Conservation (phyloP, 208 protist genomes). For the Acanthamoeba healyi region DNA sequence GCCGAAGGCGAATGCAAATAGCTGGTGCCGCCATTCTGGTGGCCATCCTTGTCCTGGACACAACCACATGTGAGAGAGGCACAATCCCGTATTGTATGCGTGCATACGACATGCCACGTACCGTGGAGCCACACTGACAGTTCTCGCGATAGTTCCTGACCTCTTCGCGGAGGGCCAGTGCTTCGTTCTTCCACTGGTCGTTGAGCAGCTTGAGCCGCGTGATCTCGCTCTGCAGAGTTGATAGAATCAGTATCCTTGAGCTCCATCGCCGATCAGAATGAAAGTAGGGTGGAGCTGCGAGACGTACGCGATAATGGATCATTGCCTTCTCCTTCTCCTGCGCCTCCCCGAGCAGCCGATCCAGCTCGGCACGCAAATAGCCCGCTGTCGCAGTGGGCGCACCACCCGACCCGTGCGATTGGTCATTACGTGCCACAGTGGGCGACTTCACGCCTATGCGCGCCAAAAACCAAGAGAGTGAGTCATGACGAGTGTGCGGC, state of each 20-base stretch:
- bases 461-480: too few species aligned
- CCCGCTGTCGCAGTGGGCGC: neutral
- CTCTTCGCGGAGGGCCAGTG: neutral
- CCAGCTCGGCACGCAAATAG: neutral
- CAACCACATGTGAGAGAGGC: too few species aligned
- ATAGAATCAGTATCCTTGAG: neutral
- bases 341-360: neutral
- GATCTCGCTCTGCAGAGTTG: slow-evolving; percentile 1
- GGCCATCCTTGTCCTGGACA: too few species aligned
- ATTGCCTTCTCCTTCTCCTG: neutral
- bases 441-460: too few species aligned
- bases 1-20: too few species aligned
- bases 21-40: too few species aligned
- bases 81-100: too few species aligned
- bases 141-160: neutral
- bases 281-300: neutral
- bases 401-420: neutral
- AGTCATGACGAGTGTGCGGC: too few species aligned
- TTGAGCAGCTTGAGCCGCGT: slow-evolving; percentile 23
- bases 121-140: neutral
- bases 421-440: too few species aligned
- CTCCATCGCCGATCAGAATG: too few species aligned
- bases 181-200: neutral
- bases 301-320: neutral
- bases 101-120: neutral